Evolutionary conservation across 345 rosid genomes (phyloP).

Genomic region (Populus deltoides): DNA sequence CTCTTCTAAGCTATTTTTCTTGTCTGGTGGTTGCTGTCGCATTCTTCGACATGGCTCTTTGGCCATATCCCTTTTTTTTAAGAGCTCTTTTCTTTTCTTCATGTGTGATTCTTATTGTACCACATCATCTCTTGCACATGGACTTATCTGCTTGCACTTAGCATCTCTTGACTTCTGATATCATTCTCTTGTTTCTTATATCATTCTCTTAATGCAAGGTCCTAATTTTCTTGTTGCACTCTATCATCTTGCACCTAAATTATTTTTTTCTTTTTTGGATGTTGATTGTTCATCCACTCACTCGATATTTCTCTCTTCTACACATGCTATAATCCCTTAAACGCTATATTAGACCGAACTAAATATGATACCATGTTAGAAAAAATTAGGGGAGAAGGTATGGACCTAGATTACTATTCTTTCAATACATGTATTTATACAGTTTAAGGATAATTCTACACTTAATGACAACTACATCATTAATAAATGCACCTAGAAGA

Average conservation of each 20-base stretch:
- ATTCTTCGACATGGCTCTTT: no score
- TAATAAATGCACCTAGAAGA: background rate
- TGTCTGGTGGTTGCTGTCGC: background rate
- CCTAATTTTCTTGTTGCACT: background rate
- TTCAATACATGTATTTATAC: no score
- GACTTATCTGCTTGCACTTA: background rate
- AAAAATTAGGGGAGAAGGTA: no score
- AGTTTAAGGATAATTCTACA: background rate
- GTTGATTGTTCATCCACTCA: no score
- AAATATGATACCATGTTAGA: background rate
- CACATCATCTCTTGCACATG: background rate
- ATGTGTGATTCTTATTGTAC: background rate
- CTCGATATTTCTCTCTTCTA: no score
- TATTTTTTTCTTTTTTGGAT: no score
- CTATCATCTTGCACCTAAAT: background rate
- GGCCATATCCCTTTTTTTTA: no score
- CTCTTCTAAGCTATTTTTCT: background rate
- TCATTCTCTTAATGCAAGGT: background rate
- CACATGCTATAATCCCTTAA: background rate
- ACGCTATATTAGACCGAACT: no score
- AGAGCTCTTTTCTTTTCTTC: no score
- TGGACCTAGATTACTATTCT: background rate
- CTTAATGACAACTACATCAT: background rate
- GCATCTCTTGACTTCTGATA: background rate
- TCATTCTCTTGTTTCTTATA: background rate